These are phyloP conservation scores for Apiospora pterosperma DNA, from an alignment of 2,329 filamentous ascomycete genomes.

Conservation along the genomic window DNA sequence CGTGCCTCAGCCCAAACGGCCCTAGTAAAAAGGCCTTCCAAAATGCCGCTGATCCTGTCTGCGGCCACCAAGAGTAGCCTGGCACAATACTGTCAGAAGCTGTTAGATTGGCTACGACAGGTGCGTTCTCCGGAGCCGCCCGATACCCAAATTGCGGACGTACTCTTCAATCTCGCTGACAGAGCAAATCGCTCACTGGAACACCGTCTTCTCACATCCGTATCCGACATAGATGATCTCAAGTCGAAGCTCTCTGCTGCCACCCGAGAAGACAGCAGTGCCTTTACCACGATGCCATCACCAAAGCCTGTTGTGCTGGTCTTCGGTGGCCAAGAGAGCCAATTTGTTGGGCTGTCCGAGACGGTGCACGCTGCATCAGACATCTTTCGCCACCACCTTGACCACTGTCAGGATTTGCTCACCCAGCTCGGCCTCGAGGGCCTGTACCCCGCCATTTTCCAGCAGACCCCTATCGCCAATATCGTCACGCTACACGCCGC, in stretches of 20 bases:
- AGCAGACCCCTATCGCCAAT: slow-evolving; percentile 16
- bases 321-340: slow-evolving; percentile 26
- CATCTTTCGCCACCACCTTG: slow-evolving; percentile 6
- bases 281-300: slow-evolving; percentile 17
- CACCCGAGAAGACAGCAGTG: not conserved
- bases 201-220: not conserved
- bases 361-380: slow-evolving; percentile 15
- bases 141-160: not conserved
- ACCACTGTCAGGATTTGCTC: not conserved
- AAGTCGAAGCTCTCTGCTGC: not conserved
- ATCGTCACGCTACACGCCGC: slow-evolving; percentile 30
- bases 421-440: slow-evolving; percentile 7
- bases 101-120: not conserved
- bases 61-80: not conserved
- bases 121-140: not conserved
- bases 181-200: not conserved
- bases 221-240: not conserved
- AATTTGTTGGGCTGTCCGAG: slow-evolving; percentile 17
- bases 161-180: not conserved
- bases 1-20: not conserved
- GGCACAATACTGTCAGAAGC: not conserved
- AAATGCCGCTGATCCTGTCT: not conserved
- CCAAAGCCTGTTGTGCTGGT: slow-evolving; percentile 9
- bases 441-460: slow-evolving; percentile 28
- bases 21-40: not conserved